Conservation (phyloP, 768 basidiomycete species). For the Hemileccinum rubropunctum region DNA sequence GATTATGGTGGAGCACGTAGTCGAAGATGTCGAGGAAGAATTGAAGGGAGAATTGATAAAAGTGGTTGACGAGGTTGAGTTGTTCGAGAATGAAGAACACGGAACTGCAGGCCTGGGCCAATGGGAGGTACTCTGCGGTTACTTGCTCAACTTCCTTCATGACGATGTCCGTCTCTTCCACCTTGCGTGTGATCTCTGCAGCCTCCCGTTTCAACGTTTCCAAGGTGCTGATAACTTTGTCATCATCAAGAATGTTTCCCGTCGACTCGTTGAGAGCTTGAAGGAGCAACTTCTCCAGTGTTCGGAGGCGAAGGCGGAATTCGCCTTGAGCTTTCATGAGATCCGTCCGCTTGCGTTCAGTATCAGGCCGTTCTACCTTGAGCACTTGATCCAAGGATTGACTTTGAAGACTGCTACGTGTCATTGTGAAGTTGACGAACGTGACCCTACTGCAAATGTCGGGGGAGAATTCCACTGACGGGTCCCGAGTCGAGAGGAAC, state of each 20-base stretch:
- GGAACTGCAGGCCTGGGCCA: constrained; percentile 94
- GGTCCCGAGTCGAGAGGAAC: constrained; percentile 97
- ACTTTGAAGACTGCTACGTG: constrained; percentile 95
- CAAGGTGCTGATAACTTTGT: constrained; percentile 95
- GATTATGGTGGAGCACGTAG: constrained; percentile 88
- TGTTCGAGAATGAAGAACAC: constrained; percentile 98
- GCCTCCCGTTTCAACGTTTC: constrained; percentile 96
- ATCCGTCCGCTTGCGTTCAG: constrained; percentile 92
- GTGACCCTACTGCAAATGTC: constrained; percentile 98
- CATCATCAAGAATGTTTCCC: constrained; percentile 97
- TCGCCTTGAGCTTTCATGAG: constrained; percentile 98
- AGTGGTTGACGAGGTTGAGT: constrained; percentile 90
- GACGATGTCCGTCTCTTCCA: constrained; percentile 92
- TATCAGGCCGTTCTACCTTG: constrained; percentile 95
- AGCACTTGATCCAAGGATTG: constrained; percentile 97
- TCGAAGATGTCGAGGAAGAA: constrained; percentile 99
- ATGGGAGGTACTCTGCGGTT: constrained; percentile 88
- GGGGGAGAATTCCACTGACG: constrained; percentile 95
- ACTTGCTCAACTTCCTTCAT: constrained; percentile 98
- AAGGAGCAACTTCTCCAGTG: constrained; percentile 87
- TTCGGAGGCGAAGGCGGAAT: constrained; percentile 89
- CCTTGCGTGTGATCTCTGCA: constrained; percentile 92
- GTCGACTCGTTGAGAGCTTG: constrained; percentile 96
- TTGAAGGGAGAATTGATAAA: constrained; percentile 96
- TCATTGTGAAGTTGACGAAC: constrained; percentile 98